Evolutionary conservation across 768 basidiomycete species (phyloP).

Genomic region (Psilocybe tampanensis): DNA sequence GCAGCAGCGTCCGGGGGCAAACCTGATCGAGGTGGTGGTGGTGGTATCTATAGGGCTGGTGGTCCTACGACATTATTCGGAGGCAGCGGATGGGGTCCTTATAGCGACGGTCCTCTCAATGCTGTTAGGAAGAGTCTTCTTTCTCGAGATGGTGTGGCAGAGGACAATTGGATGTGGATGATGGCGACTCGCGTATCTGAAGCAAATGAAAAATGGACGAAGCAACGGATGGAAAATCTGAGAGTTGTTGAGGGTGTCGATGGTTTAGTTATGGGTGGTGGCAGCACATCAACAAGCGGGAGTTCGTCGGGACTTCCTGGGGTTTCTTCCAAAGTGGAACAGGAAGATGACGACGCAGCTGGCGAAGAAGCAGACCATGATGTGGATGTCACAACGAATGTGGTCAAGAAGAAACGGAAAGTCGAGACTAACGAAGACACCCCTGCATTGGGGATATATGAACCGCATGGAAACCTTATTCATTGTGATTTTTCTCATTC

Average conservation of each 20-base stretch:
- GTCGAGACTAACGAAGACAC: constrained; percentile 22
- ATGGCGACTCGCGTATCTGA: constrained; percentile 69
- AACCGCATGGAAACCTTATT: constrained; percentile 77
- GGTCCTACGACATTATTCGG: constrained; percentile 95
- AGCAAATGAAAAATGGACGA: constrained; percentile 64
- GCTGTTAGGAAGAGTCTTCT: constrained; percentile 82
- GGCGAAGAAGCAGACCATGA: constrained; percentile 20
- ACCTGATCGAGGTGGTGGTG: constrained; percentile 48
- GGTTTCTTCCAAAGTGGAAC: neutral
- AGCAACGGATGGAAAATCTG: constrained; percentile 56
- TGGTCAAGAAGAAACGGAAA: constrained; percentile 30
- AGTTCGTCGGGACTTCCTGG: constrained; percentile 11
- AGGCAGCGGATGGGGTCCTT: constrained; percentile 81
- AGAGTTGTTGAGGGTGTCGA: constrained; percentile 50
- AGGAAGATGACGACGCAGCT: constrained; percentile 10
- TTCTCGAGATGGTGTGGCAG: constrained; percentile 77
- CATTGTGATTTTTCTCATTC: constrained; percentile 56
- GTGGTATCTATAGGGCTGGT: constrained; percentile 87
- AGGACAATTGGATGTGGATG: constrained; percentile 92
- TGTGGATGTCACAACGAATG: constrained; percentile 23
- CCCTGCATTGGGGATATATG: constrained; percentile 73
- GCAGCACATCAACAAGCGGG: constrained; percentile 11
- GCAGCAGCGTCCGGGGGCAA: constrained; percentile 33
- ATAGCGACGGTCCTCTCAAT: constrained; percentile 84
- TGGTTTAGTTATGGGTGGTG: constrained; percentile 24